phyloP scores from a whole-genome alignment of 495 filamentous ascomycete species.

The Trypethelium eluteriae region DNA sequence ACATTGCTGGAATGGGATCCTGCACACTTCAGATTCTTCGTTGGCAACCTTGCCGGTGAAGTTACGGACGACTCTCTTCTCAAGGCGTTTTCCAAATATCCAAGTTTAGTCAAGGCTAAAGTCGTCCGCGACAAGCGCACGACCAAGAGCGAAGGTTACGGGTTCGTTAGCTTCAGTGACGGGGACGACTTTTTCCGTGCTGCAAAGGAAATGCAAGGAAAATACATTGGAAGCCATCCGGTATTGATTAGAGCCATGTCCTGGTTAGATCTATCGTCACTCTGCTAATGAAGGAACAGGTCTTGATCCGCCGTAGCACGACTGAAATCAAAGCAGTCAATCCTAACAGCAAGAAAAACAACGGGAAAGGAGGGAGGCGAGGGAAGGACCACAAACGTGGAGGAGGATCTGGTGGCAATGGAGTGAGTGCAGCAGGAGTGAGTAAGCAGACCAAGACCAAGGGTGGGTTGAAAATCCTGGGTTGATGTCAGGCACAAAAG shows the following conservation, averaged over 20 bases:
- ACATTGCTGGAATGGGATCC: slow-evolving; percentile 94
- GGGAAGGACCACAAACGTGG: slow-evolving; percentile 37
- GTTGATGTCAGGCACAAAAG: slow-evolving; percentile 39
- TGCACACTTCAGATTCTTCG: slow-evolving; percentile 85
- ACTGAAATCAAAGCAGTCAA: slow-evolving; percentile 76
- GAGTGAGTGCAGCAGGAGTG: not conserved
- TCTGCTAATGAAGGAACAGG: slow-evolving; percentile 21
- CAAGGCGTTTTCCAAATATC: slow-evolving; percentile 86
- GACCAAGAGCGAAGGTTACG: slow-evolving; percentile 90
- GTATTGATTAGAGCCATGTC: not conserved
- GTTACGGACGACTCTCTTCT: slow-evolving; percentile 91
- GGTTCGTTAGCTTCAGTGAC: slow-evolving; percentile 92
- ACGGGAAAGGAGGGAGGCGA: slow-evolving; percentile 40
- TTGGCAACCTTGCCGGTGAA: slow-evolving; percentile 96
- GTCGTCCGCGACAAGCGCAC: slow-evolving; percentile 95
- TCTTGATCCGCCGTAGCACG: slow-evolving; percentile 74
- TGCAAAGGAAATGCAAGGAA: slow-evolving; percentile 95
- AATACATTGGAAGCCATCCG: slow-evolving; percentile 97
- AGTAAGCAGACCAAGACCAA: slow-evolving; percentile 62
- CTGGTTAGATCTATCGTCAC: not conserved
- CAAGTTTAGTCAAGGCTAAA: slow-evolving; percentile 80
- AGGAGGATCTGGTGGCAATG: slow-evolving; percentile 2
- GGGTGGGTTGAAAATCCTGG: slow-evolving; percentile 65
- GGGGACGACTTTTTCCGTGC: slow-evolving; percentile 93
- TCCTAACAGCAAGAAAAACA: slow-evolving; percentile 40